phyloP scores from a whole-genome alignment of 495 filamentous ascomycete species.

The Penicillium taxi region DNA sequence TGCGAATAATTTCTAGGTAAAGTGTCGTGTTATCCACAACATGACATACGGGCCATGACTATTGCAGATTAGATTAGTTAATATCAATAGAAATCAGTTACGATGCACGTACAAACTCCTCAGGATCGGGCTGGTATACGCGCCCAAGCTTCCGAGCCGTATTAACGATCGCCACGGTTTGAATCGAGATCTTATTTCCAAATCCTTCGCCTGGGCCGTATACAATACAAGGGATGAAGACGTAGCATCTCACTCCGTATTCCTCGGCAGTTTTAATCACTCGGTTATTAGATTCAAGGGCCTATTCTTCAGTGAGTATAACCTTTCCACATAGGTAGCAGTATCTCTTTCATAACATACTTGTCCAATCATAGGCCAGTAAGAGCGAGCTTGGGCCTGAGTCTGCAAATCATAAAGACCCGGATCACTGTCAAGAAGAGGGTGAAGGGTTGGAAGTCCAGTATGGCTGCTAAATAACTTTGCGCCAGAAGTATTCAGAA shows the following conservation, averaged over 20 bases:
- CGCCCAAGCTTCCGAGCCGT: slow-evolving; percentile 28
- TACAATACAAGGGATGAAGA: slow-evolving; percentile 41
- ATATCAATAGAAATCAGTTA: background rate
- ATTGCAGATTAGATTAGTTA: background rate
- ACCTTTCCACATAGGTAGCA: background rate
- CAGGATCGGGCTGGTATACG: slow-evolving; percentile 32
- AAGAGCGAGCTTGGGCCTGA: slow-evolving; percentile 5
- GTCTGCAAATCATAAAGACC: slow-evolving; percentile 35
- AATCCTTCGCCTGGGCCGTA: slow-evolving; percentile 42
- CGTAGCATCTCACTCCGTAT: slow-evolving; percentile 36
- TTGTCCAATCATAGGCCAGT: slow-evolving; percentile 6
- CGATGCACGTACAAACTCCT: slow-evolving; percentile 19
- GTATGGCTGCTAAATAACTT: slow-evolving; percentile 29
- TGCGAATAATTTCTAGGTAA: slow-evolving; percentile 35
- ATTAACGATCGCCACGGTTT: slow-evolving; percentile 39
- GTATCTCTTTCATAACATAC: background rate
- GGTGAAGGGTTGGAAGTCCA: slow-evolving; percentile 21
- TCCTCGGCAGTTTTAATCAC: slow-evolving; percentile 32
- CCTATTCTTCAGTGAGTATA: slow-evolving; percentile 11
- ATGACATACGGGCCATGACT: slow-evolving; percentile 45
- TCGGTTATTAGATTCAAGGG: slow-evolving; percentile 22
- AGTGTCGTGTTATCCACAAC: slow-evolving; percentile 35
- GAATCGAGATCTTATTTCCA: slow-evolving; percentile 42
- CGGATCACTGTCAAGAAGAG: slow-evolving; percentile 35
- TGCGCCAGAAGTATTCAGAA: slow-evolving; percentile 35